These are phyloP conservation scores for Cyclostephanos invisitatus DNA, from an alignment of 108 stramenopile species.

Conservation along the genomic window DNA sequence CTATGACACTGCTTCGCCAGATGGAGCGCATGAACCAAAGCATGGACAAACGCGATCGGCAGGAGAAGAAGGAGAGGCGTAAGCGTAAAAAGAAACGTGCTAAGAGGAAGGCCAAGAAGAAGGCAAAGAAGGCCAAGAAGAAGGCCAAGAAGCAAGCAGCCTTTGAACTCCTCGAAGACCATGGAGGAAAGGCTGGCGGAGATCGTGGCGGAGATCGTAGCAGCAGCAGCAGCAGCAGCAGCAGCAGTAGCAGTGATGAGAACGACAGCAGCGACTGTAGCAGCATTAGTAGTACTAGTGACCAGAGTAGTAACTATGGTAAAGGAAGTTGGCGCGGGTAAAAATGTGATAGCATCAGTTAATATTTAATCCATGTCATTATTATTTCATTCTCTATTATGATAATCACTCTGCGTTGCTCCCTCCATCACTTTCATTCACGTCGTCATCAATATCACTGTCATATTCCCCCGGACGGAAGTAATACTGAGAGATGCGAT, in stretches of 20 bases:
- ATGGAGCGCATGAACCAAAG: too few species aligned
- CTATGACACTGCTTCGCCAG: too few species aligned
- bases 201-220: background rate
- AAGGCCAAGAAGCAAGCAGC: too few species aligned
- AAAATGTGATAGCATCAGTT: too few species aligned
- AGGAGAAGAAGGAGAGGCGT: background rate
- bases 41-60: too few species aligned
- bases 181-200: background rate
- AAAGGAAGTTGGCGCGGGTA: background rate
- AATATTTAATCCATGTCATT: too few species aligned
- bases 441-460: background rate
- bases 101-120: background rate
- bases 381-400: too few species aligned
- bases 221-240: background rate
- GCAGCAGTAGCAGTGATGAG: constrained; percentile 2
- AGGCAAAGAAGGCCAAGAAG: background rate
- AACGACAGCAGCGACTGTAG: background rate
- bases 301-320: background rate
- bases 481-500: constrained; percentile 5
- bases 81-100: background rate
- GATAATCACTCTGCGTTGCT: too few species aligned
- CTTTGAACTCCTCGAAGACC: background rate
- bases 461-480: constrained; percentile 2
- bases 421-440: background rate
- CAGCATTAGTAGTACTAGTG: background rate